Conservation (phyloP, 768 basidiomycete species). For the Auriscalpium microsporum region DNA sequence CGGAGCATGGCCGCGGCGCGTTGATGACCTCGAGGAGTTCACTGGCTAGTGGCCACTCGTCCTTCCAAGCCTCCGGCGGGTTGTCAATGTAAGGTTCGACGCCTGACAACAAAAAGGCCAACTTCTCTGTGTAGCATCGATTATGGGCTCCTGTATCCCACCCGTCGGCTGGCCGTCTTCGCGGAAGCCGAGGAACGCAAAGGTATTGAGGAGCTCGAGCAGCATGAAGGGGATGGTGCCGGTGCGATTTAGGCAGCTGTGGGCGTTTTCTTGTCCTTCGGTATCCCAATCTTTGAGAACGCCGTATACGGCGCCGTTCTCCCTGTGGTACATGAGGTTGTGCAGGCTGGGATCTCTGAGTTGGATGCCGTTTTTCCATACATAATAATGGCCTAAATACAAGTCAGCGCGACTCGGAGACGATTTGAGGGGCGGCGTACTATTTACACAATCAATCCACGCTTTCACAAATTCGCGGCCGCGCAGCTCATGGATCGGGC, state of each 20-base stretch:
- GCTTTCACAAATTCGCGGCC: too few relatives aligned
- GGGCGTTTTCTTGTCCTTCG: neutral
- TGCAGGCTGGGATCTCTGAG: neutral
- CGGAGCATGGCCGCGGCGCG: too few relatives aligned
- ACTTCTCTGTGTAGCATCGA: neutral
- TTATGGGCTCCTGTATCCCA: neutral
- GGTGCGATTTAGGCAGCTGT: neutral
- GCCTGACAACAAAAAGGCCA: neutral
- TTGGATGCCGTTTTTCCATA: neutral
- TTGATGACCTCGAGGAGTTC: too few relatives aligned
- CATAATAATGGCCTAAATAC: neutral
- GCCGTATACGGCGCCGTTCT: neutral
- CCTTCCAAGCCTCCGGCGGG: too few relatives aligned
- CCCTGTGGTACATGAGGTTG: neutral
- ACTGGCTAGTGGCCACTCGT: too few relatives aligned
- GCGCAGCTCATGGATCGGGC: too few relatives aligned
- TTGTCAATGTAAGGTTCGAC: too few relatives aligned
- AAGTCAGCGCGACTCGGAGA: too few relatives aligned
- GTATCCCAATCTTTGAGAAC: constrained; percentile 1
- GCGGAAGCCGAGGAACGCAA: neutral
- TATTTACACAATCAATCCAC: too few relatives aligned
- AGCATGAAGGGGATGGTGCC: neutral
- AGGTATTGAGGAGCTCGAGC: neutral
- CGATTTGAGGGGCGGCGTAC: too few relatives aligned
- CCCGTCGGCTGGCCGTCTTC: neutral